Conservation (phyloP, 2,329 filamentous ascomycete genomes). For the Penicillium sp. region DNA sequence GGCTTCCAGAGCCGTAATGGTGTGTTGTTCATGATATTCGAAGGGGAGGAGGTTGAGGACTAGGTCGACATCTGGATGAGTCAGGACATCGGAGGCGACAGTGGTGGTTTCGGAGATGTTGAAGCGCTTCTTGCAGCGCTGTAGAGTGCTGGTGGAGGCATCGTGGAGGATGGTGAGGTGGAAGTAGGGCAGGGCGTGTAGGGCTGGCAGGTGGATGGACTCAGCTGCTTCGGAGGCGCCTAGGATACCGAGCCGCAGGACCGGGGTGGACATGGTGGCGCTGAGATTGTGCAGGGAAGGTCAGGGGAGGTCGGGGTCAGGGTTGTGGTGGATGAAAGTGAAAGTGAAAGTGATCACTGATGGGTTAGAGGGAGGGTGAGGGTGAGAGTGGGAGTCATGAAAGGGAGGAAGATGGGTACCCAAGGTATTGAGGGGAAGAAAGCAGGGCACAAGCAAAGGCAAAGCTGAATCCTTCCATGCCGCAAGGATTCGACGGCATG, state of each 20-base stretch:
- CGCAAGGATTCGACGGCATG: too few species aligned
- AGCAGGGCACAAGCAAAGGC: too few species aligned
- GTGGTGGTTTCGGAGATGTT: conserved; percentile 37
- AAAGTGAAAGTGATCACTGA: too few species aligned
- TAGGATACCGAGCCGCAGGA: conserved; percentile 41
- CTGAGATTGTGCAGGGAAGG: not conserved
- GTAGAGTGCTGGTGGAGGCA: conserved; percentile 16
- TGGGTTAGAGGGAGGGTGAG: too few species aligned
- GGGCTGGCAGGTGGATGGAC: conserved; percentile 58
- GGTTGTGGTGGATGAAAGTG: not conserved
- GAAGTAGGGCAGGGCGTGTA: conserved; percentile 53
- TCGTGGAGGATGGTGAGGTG: conserved; percentile 57
- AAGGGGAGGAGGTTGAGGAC: conserved; percentile 62
- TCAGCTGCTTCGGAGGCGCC: conserved; percentile 52
- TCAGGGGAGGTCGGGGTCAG: not conserved
- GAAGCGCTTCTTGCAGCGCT: conserved; percentile 15
- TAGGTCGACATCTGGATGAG: conserved; percentile 44
- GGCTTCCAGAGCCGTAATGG: conserved; percentile 56
- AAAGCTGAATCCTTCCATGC: not conserved
- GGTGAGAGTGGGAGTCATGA: too few species aligned
- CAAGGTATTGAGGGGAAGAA: too few species aligned
- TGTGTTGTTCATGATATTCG: conserved; percentile 59
- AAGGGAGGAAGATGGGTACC: too few species aligned
- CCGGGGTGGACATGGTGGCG: conserved; percentile 23
- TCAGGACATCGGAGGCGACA: conserved; percentile 51